Evolutionary conservation across 768 basidiomycete genomes (phyloP), one percentile per base, ranked within the genome.

Genomic region (Suillus ampliporus): DNA sequence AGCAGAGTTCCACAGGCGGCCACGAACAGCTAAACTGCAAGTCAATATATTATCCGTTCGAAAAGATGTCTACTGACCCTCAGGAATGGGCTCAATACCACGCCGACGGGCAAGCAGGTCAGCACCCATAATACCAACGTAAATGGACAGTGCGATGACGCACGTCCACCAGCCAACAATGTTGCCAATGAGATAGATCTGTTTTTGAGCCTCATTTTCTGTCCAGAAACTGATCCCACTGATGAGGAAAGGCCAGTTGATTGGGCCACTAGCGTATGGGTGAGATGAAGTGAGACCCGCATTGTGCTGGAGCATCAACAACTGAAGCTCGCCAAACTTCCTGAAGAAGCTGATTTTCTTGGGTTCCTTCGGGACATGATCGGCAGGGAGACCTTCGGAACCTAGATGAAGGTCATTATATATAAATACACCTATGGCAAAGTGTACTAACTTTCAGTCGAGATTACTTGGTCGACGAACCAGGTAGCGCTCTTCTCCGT

Each of bases 161-260:
- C 94, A 95, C 2, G 90, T 84, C 94, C 96, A 98, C 95, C 96
- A 99, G 14, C 94, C 92, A 66, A 94, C 75, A 54, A 97, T 75
- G 76, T 99, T 99, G 28, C 97, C 97, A 69, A 96, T 92, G 63
- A 99, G 83, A 78, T 99, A 99, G 58, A 99, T 95, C 76, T 99
- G 97, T 75, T 92, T 89, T 72, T 93, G 89, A 13, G 82, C 81
- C 7, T 90, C 89, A 61, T 83, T 89, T 69, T 92, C 83, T 5
- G 97, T 99, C 97, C 97, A 99, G 84, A 99, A 99, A 72, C 94
- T 96, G 79, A 99, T 99, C 54, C 97, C 97, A 65, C 83, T 94
- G 34, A 98, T 78, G 43, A 95, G 85, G 88, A 99, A 99, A 7
- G 97, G 97, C 97, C 97, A 99, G 74, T 97, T 95, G 77, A 98